phyloP scores from a whole-genome alignment of 441 rosid genomes.

The Theobroma grandiflorum region DNA sequence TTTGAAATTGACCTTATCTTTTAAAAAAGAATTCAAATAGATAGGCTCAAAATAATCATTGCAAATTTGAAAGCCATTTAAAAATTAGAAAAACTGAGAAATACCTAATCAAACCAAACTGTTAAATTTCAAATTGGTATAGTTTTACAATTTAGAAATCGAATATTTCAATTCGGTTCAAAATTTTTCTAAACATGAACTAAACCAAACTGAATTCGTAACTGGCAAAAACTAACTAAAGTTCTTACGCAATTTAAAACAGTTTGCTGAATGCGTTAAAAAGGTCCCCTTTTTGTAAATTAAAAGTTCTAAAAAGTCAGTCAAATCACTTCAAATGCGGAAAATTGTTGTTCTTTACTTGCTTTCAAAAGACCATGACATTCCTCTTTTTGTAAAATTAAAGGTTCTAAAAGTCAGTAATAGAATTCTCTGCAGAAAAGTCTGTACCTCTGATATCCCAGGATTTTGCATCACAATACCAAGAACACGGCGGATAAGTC shows the following conservation, averaged over 20 bases:
- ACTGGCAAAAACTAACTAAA: not conserved
- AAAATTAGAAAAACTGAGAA: slow-evolving; percentile 3
- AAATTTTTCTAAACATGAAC: not conserved
- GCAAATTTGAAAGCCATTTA: not conserved
- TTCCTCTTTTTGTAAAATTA: not conserved
- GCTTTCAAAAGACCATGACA: not conserved
- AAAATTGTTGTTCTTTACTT: slow-evolving; percentile 6
- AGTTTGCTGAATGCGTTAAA: slow-evolving; percentile 1
- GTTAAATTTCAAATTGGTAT: not conserved
- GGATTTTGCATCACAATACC: slow-evolving; percentile 93
- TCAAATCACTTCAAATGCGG: not conserved
- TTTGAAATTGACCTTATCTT: not conserved
- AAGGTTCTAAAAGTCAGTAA: not conserved
- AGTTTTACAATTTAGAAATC: not conserved
- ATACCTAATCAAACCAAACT: not conserved
- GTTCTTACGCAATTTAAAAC: not conserved
- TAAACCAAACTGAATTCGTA: not conserved
- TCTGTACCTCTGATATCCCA: slow-evolving; percentile 82
- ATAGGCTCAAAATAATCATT: not conserved
- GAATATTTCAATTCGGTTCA: not conserved
- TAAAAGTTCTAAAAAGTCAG: slow-evolving; percentile 16
- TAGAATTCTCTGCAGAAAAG: slow-evolving; percentile 21
- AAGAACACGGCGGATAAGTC: slow-evolving; percentile 80
- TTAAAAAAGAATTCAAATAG: not conserved
- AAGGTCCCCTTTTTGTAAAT: not conserved